Percentiles rank a stretch among this genome's conserved stretches.
These are phyloP conservation scores for Tetrapyrgos nigripes DNA, from an alignment of 1,284 basidiomycete species.

Conservation along the genomic window DNA sequence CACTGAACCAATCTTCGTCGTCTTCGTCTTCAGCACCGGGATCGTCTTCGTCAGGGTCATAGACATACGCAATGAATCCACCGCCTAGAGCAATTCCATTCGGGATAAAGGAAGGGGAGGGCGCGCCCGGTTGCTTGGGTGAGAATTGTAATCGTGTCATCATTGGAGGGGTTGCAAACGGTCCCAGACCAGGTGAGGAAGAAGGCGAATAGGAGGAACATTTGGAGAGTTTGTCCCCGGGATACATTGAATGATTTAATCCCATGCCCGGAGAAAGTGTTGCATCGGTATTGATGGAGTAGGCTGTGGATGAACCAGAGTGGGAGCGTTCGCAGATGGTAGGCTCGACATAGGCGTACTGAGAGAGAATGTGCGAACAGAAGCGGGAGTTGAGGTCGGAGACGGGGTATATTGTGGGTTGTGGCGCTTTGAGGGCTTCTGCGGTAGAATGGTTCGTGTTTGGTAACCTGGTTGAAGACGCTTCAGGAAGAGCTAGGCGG, in stretches of 20 bases:
- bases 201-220: too few relatives aligned
- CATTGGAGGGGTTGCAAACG: too few relatives aligned
- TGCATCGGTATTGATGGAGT: background rate
- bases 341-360: background rate
- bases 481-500: background rate
- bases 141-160: too few relatives aligned
- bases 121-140: too few relatives aligned
- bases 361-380: background rate
- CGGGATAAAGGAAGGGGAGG: background rate
- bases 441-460: too few relatives aligned
- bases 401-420: too few relatives aligned
- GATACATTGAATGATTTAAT: background rate
- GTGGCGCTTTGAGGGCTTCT: too few relatives aligned
- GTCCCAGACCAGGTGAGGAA: too few relatives aligned
- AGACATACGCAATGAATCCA: background rate
- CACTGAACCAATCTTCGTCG: background rate
- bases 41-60: background rate
- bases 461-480: background rate
- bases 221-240: too few relatives aligned
- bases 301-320: too few relatives aligned
- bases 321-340: background rate
- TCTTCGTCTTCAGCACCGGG: background rate
- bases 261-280: background rate
- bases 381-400: background rate
- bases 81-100: background rate